These are phyloP conservation scores for Pseudogymnoascus sp. DNA, from an alignment of 2,329 filamentous ascomycete genomes.

Conservation along the genomic window DNA sequence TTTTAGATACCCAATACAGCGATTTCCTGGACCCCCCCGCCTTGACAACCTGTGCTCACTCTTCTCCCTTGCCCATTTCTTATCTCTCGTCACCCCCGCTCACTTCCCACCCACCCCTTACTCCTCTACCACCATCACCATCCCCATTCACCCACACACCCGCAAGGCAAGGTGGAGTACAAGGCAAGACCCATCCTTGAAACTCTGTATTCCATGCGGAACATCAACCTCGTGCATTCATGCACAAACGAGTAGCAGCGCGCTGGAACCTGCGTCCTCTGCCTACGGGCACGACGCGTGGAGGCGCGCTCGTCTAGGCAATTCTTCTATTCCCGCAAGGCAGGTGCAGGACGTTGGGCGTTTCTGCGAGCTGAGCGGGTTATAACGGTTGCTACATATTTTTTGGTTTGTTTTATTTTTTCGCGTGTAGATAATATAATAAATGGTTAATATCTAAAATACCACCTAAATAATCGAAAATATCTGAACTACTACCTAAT, in stretches of 20 bases:
- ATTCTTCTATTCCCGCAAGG: background rate
- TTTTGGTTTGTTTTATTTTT: background rate
- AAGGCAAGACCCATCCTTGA: constrained; percentile 69
- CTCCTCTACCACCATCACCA: background rate
- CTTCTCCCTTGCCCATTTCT: background rate
- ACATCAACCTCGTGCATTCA: constrained; percentile 35
- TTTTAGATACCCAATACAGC: constrained; percentile 8
- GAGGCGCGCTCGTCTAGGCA: background rate
- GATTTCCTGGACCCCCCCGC: background rate
- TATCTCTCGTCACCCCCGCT: background rate
- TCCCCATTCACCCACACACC: constrained; percentile 25
- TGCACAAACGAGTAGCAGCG: background rate
- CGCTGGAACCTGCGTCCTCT: background rate
- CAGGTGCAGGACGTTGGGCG: background rate
- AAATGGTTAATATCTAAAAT: too few relatives aligned
- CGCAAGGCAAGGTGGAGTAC: constrained; percentile 69
- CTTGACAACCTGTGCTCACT: background rate
- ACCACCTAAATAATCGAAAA: too few relatives aligned
- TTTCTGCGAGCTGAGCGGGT: background rate
- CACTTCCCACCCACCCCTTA: background rate
- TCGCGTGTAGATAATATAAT: background rate
- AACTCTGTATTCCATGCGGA: constrained; percentile 70
- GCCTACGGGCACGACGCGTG: background rate
- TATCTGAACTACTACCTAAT: too few relatives aligned
- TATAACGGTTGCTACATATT: background rate